phyloP scores from a whole-genome alignment of 2,329 filamentous ascomycete species.

The Venturia oleaginea region DNA sequence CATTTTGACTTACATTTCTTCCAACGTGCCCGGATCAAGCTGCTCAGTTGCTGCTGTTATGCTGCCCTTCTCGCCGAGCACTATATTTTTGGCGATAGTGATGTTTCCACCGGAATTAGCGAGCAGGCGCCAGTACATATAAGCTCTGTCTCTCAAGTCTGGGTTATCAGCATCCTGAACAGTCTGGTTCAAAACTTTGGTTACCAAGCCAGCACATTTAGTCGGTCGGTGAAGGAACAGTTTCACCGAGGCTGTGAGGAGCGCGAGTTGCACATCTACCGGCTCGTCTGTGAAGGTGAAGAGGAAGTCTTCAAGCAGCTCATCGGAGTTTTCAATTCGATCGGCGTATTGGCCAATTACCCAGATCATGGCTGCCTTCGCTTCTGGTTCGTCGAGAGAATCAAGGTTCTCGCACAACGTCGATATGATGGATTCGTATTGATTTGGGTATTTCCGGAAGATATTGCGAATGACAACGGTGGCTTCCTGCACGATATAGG shows the following conservation, averaged over 20 bases:
- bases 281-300: slow-evolving; percentile 91
- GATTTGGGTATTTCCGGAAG: slow-evolving; percentile 97
- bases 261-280: slow-evolving; percentile 86
- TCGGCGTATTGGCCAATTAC: slow-evolving; percentile 98
- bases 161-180: slow-evolving; percentile 99
- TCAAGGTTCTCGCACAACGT: slow-evolving; percentile 94
- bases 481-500: slow-evolving; percentile 97
- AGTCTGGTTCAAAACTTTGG: slow-evolving; percentile 94
- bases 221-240: slow-evolving; percentile 95
- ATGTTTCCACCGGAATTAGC: slow-evolving; percentile 42
- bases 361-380: slow-evolving; percentile 98
- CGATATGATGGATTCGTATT: slow-evolving; percentile 96
- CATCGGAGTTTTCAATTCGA: slow-evolving; percentile 93
- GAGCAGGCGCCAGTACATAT: slow-evolving; percentile 98
- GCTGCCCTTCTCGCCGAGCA: slow-evolving; percentile 95
- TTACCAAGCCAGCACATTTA: slow-evolving; percentile 86
- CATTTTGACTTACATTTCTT: slow-evolving; percentile 57
- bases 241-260: slow-evolving; percentile 94
- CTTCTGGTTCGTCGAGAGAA: slow-evolving; percentile 92
- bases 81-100: slow-evolving; percentile 71
- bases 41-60: slow-evolving; percentile 96
- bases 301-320: slow-evolving; percentile 86
- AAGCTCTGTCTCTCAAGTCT: slow-evolving; percentile 87
- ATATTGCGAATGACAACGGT: slow-evolving; percentile 99
- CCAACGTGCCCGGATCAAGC: slow-evolving; percentile 78